Conservation (phyloP, 1,284 basidiomycete species). For the Trametes pubescens region DNA sequence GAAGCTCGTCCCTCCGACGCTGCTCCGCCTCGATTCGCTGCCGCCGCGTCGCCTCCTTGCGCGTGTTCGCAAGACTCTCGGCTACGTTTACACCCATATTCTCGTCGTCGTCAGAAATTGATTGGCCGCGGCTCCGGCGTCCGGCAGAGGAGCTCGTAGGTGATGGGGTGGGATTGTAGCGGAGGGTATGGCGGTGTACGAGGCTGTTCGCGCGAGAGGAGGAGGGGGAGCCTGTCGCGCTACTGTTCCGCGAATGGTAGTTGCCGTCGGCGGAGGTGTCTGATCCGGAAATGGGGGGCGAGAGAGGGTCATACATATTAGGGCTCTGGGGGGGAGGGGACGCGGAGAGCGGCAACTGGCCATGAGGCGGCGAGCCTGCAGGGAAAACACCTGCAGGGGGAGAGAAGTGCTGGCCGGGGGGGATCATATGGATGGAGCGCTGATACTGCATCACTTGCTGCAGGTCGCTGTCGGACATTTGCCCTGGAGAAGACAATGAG, state of each 20-base stretch:
- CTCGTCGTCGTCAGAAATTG: conserved; percentile 81
- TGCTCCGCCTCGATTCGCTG: conserved; percentile 90
- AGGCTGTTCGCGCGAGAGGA: conserved; percentile 77
- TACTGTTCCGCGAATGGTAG: conserved; percentile 79
- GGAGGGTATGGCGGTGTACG: conserved; percentile 71
- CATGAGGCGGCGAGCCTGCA: conserved; percentile 58
- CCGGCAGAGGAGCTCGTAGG: conserved; percentile 72
- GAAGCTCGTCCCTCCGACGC: conserved; percentile 83
- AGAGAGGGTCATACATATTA: conserved; percentile 81
- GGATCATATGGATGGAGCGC: conserved; percentile 42
- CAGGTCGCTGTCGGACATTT: conserved; percentile 61
- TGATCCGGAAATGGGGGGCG: conserved; percentile 84
- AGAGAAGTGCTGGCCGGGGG: conserved; percentile 42
- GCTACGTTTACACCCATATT: conserved; percentile 68
- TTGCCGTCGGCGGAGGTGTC: conserved; percentile 82
- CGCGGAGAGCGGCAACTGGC: conserved; percentile 56
- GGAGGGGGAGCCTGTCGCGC: conserved; percentile 76
- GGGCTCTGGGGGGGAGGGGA: conserved; percentile 79
- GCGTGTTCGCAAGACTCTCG: conserved; percentile 75
- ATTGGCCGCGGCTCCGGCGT: conserved; percentile 69
- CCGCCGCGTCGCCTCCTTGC: conserved; percentile 83
- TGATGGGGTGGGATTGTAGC: conserved; percentile 81
- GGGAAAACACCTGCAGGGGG: conserved; percentile 52
- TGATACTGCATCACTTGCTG: conserved; percentile 45
- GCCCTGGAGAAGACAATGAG: conserved; percentile 49